Conservation (phyloP, 441 rosid species). For the Erodium trifolium region DNA sequence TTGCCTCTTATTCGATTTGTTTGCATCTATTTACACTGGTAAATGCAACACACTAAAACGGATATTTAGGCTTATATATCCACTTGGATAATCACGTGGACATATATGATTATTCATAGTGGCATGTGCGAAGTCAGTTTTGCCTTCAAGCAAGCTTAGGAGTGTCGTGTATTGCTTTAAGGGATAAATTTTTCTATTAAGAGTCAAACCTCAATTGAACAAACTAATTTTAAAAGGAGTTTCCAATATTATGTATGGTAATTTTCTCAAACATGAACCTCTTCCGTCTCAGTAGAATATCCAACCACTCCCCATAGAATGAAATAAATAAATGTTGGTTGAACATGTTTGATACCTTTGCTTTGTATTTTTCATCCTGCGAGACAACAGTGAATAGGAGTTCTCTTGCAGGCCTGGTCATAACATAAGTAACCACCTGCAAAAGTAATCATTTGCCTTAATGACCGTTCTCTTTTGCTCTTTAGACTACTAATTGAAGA, state of each 20-base stretch:
- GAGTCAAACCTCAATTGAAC: background rate
- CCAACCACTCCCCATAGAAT: background rate
- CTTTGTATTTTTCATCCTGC: slow-evolving; percentile 80
- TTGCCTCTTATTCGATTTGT: no score
- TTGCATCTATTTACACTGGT: background rate
- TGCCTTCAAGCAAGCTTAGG: background rate
- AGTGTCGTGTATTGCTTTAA: background rate
- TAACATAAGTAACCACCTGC: slow-evolving; percentile 83
- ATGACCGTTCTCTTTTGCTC: background rate
- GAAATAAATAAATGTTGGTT: background rate
- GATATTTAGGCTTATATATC: background rate
- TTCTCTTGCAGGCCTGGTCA: slow-evolving; percentile 89
- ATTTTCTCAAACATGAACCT: background rate
- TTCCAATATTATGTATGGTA: background rate
- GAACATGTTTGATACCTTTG: slow-evolving; percentile 38
- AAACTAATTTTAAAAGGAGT: background rate
- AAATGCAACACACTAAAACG: background rate
- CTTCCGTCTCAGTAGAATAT: background rate
- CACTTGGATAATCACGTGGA: no score
- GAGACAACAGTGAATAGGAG: slow-evolving; percentile 84
- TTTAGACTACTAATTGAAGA: background rate
- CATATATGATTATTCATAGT: no score
- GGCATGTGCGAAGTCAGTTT: background rate
- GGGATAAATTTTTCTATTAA: background rate
- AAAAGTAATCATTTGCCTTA: slow-evolving; percentile 8